Conservation (phyloP, 768 basidiomycete genomes). For the Agrocybe praecox region DNA sequence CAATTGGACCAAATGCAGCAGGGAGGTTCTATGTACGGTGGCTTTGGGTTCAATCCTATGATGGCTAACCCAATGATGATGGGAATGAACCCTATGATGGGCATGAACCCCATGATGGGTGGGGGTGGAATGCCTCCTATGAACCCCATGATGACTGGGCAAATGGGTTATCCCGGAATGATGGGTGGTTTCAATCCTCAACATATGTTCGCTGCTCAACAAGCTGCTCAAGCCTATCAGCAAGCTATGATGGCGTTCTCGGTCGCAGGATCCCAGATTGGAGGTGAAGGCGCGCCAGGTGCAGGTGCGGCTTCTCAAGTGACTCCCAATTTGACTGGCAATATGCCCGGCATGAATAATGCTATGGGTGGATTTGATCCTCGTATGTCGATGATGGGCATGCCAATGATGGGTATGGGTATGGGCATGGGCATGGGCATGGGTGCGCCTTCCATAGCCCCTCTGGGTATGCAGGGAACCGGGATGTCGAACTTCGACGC, state of each 20-base stretch:
- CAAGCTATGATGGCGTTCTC: slow-evolving; percentile 88
- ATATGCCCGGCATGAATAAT: slow-evolving; percentile 35
- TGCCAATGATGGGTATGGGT: slow-evolving; percentile 68
- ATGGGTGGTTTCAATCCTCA: slow-evolving; percentile 64
- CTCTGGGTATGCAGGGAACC: slow-evolving; percentile 61
- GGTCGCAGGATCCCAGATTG: slow-evolving; percentile 69
- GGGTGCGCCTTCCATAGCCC: slow-evolving; percentile 31
- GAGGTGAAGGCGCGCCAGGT: slow-evolving; percentile 55
- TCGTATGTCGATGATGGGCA: slow-evolving; percentile 82
- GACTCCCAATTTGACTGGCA: slow-evolving; percentile 61
- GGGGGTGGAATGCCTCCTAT: slow-evolving; percentile 39
- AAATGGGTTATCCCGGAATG: slow-evolving; percentile 64
- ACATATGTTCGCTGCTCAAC: slow-evolving; percentile 85
- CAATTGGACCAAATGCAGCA: slow-evolving; percentile 91
- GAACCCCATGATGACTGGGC: slow-evolving; percentile 54
- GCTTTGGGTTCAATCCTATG: slow-evolving; percentile 66
- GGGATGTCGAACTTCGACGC: slow-evolving; percentile 64
- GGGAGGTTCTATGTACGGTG: slow-evolving; percentile 72
- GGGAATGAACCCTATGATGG: slow-evolving; percentile 53
- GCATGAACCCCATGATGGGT: slow-evolving; percentile 49
- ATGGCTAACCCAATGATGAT: slow-evolving; percentile 74
- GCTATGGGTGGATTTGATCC: slow-evolving; percentile 56
- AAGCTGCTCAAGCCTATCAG: slow-evolving; percentile 86
- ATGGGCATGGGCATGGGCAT: slow-evolving; percentile 30
- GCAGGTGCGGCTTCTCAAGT: slow-evolving; percentile 24